Base-by-base conservation (phyloP, 441 rosid species). In the Flueggea neowawraea region DNA sequence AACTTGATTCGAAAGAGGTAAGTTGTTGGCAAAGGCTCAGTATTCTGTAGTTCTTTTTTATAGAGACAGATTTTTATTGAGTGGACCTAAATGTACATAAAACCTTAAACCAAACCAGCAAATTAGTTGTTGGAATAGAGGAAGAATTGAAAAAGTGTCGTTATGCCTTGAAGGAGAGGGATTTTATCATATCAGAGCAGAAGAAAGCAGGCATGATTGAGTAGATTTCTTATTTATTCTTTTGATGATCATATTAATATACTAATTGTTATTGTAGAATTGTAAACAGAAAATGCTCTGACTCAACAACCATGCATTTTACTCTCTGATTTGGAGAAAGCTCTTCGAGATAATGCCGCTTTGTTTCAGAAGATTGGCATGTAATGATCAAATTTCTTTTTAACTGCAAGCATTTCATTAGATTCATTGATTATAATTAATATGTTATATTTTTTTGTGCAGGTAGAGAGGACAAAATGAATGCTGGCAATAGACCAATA, bases 401-500 rank as follows among this genome's bases (percentile, higher is more conserved):
- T 53, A 16, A 6, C 17, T 9, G 52, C 6, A 45, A 53, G 22
- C 33, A 44, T 16, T 63, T 12, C 52, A 54, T 22, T 63, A 2
- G 36, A 45, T 53, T 33, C 6, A 22, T 22, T 22, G 28, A 22
- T 22, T 22, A 2, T 22, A 22, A 52, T 61, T 52, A 73, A 31
- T 41, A 33, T 36, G 36, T 57, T 53, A 67, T 61, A 60, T 39
- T 31, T 49, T 60, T 28, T n/a, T 62, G 16, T 74, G 52, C 63
- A 92, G 99, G 93, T 69, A 82, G 96, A 76, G 98, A 85, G 84
- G 94, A 90, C 82, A 90, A 83, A 68, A 78, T 95, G 58, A 83
- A 75, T 75, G 72, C 85, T 3, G 92, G 85, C 68, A 95, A 95
- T 66, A 90, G 85, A 79, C 78, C 76, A 16, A 82, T 84, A 60